phyloP scores from a whole-genome alignment of 768 basidiomycete genomes.

The Mycena maculata region DNA sequence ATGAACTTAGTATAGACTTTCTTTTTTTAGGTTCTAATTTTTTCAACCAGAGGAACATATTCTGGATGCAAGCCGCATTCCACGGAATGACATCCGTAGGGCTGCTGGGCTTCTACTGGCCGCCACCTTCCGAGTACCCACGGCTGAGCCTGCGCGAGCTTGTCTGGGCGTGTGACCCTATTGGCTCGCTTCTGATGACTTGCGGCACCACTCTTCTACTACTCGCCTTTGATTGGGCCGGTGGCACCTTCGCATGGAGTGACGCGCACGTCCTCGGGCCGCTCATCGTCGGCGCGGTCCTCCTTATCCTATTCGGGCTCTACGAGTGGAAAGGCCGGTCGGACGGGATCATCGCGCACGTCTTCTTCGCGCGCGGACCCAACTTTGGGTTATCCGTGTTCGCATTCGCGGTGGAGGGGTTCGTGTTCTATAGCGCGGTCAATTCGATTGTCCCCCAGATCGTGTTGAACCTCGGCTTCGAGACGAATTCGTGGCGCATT shows the following conservation, averaged over 20 bases:
- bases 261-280: slow-evolving; percentile 32
- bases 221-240: slow-evolving; percentile 36
- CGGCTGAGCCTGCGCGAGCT: slow-evolving; percentile 19
- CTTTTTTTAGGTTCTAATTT: not conserved
- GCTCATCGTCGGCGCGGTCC: slow-evolving; percentile 23
- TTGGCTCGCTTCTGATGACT: slow-evolving; percentile 29
- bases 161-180: slow-evolving; percentile 32
- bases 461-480: slow-evolving; percentile 32
- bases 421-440: slow-evolving; percentile 35
- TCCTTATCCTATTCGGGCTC: slow-evolving; percentile 30
- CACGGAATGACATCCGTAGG: slow-evolving; percentile 31
- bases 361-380: slow-evolving; percentile 34
- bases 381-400: slow-evolving; percentile 33
- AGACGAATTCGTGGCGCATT: slow-evolving; percentile 35
- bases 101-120: slow-evolving; percentile 34
- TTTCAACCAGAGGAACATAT: slow-evolving; percentile 30
- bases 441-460: slow-evolving; percentile 34
- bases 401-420: slow-evolving; percentile 36
- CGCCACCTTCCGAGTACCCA: slow-evolving; percentile 32
- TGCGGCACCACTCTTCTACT: slow-evolving; percentile 32
- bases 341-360: slow-evolving; percentile 36
- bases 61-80: slow-evolving; percentile 37
- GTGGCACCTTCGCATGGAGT: slow-evolving; percentile 31
- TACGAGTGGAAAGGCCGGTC: slow-evolving; percentile 35
- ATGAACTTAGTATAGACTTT: not conserved